Evolutionary conservation across 1,139 yeast species (phyloP), one percentile per base, ranked within the genome.

Genomic region (Pichia sp.): DNA sequence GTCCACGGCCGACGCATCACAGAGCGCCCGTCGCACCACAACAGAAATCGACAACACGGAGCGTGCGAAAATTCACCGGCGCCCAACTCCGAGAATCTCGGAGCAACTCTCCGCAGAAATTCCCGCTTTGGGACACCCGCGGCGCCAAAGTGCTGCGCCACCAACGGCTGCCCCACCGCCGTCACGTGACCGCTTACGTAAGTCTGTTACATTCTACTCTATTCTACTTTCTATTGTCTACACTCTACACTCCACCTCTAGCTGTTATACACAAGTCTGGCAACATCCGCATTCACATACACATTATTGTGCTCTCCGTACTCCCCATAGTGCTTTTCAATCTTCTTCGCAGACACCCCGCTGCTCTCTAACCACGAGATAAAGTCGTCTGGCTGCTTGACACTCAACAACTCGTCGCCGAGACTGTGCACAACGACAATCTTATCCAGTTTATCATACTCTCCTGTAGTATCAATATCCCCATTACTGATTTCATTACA

Each of bases 401-500:
- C 34, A 15, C 59, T 50, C 6, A 71, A 55, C 15, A 70, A 55
- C 46, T 70, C 75, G 55, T 71, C 75, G 2, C 54, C 53, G 1
- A 57, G 50, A 36, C 75, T 70, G 42, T 71, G 72, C 1, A 69
- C 58, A 1, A 71, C 50, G 1, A 60, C 45, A 12, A 66, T 38
- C 2, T 46, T 38, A 1, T 51, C 33, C 4, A 58, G 31, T 1
- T 8, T 14, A 7, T 34, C 30, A 39, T 58, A 56, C 8, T 20
- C 9, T 20, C 12, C 19, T 21, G 20, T 14, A 9, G 27, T 34
- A 4, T 14, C 30, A 15, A n/a, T 32, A 3, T 38, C 17, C 1
- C 41, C 40, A 1, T 28, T 35, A 21, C 54, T 51, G 5, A 55
- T 24, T 36, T 48, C 40, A 34, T 57, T 58, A 40, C 60, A 54